Conservation (phyloP, 2,329 filamentous ascomycete species). For the Trichoderma sp. region DNA sequence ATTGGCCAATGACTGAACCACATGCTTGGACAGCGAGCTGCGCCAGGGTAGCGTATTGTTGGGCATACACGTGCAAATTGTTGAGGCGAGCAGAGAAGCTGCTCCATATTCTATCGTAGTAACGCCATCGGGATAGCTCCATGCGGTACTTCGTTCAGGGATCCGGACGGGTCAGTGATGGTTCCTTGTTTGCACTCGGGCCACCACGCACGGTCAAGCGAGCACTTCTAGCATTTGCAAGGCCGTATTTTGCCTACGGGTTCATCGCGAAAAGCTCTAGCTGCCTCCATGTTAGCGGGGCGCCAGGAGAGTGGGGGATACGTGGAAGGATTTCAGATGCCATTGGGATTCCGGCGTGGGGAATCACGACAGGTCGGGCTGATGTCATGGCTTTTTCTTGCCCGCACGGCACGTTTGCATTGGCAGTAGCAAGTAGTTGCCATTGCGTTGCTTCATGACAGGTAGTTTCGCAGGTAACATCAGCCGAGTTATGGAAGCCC, state of each 20-base stretch:
- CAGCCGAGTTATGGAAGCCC: background rate
- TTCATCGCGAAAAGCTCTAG: conserved; percentile 4
- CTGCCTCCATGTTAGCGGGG: conserved; percentile 2
- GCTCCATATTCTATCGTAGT: conserved; percentile 3
- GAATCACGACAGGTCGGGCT: background rate
- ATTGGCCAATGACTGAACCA: conserved; percentile 47
- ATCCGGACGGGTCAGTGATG: background rate
- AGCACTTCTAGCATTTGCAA: background rate
- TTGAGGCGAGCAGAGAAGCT: conserved; percentile 16
- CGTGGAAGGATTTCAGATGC: background rate
- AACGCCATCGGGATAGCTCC: conserved; percentile 12
- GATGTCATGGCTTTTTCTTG: background rate
- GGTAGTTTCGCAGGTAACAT: background rate
- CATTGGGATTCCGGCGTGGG: conserved; percentile 6
- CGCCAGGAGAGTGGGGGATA: conserved; percentile 13
- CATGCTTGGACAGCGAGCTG: conserved; percentile 39
- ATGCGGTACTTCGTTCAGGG: conserved; percentile 7
- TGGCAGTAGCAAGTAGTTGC: background rate
- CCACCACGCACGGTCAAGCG: background rate
- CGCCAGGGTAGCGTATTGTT: conserved; percentile 30
- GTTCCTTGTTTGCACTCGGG: background rate
- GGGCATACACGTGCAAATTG: conserved; percentile 25
- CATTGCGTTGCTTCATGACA: background rate
- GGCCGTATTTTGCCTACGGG: background rate
- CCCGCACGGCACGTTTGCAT: background rate